These are phyloP conservation scores for Phoma sp. DNA, from an alignment of 2,329 filamentous ascomycete species.

Conservation along the genomic window DNA sequence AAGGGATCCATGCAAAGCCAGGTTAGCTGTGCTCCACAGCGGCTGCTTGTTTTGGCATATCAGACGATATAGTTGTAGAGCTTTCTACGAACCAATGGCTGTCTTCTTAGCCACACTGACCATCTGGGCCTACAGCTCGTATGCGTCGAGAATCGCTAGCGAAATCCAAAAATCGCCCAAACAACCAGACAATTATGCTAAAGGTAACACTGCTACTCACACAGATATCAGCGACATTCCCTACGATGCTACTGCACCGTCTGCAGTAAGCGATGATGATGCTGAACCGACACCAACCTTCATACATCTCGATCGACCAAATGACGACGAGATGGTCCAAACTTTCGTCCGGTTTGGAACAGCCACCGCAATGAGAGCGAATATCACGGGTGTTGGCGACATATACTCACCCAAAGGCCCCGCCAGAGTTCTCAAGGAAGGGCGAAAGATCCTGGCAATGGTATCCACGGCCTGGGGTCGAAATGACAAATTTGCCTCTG, in stretches of 20 bases:
- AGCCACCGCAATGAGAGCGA: slow-evolving; percentile 8
- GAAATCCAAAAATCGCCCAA: not conserved
- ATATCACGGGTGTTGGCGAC: slow-evolving; percentile 15
- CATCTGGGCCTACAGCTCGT: slow-evolving; percentile 55
- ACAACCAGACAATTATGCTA: not conserved
- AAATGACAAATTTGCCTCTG: not conserved
- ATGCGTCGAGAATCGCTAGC: slow-evolving; percentile 8
- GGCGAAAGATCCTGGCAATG: slow-evolving; percentile 12
- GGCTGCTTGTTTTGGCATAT: slow-evolving; percentile 61
- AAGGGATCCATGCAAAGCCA: slow-evolving; percentile 61
- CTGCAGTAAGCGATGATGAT: not conserved
- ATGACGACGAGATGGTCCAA: slow-evolving; percentile 65
- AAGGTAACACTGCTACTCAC: not conserved
- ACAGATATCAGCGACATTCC: no score
- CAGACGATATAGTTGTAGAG: slow-evolving; percentile 55
- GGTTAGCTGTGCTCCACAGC: slow-evolving; percentile 60
- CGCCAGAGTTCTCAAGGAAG: slow-evolving; percentile 12
- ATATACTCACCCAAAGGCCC: slow-evolving; percentile 15
- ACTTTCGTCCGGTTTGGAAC: slow-evolving; percentile 59
- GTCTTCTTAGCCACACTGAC: slow-evolving; percentile 55
- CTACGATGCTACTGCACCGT: no score
- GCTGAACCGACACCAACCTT: slow-evolving; percentile 47
- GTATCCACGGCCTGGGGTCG: slow-evolving; percentile 19
- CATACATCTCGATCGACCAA: slow-evolving; percentile 62
- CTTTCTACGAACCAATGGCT: slow-evolving; percentile 56